phyloP scores from a whole-genome alignment of 345 rosid species.

The Salix udensis region DNA sequence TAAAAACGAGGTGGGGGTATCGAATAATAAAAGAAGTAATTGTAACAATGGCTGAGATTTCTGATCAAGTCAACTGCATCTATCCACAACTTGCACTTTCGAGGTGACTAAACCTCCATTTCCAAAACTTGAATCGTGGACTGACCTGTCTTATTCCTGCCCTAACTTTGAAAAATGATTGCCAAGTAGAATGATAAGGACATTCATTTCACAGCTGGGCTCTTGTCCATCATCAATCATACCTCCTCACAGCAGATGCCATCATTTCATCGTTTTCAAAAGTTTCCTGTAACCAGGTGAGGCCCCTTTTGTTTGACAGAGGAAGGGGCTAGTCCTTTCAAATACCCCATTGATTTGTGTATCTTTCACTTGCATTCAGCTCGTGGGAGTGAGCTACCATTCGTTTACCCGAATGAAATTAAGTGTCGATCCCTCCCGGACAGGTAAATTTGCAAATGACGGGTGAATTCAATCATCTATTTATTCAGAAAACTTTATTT shows the following conservation, averaged over 20 bases:
- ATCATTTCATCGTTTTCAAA: neutral
- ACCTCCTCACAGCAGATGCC: neutral
- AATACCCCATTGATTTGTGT: neutral
- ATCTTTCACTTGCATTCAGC: neutral
- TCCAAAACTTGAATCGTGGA: neutral
- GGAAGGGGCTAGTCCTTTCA: neutral
- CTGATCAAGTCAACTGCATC: neutral
- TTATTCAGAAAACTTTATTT: too few relatives aligned
- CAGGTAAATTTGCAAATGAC: neutral
- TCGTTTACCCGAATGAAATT: neutral
- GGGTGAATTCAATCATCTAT: too few relatives aligned
- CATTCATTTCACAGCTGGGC: neutral
- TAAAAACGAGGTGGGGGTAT: too few relatives aligned
- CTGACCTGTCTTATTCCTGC: conserved; percentile 16
- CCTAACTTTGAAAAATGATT: conserved; percentile 20
- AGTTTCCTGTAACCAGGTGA: neutral
- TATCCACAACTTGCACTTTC: neutral
- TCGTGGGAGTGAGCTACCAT: neutral
- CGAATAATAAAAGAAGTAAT: too few relatives aligned
- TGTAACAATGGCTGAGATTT: neutral
- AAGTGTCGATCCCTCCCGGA: neutral
- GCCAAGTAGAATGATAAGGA: neutral
- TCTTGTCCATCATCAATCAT: neutral
- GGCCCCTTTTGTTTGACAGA: neutral
- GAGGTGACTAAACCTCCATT: neutral